Percentiles rank a stretch among this genome's conserved stretches.
phyloP scores from a whole-genome alignment of 208 protist genomes.

The Wallacemonas sp. region DNA sequence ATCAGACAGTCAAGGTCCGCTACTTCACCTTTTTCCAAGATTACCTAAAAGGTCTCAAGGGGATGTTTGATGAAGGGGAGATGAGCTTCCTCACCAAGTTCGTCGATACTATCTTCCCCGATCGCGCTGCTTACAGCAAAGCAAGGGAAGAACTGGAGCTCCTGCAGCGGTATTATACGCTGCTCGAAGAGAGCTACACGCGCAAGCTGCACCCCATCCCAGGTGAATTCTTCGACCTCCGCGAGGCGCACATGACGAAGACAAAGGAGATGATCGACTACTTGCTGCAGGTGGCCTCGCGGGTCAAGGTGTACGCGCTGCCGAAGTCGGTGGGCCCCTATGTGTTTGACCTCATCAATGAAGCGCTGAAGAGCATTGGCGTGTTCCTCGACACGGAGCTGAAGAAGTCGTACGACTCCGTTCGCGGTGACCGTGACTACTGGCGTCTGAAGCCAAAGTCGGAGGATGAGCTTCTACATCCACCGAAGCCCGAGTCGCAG shows the following conservation, averaged over 20 bases:
- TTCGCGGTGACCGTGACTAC: constrained; percentile 63
- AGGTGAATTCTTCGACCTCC: constrained; percentile 71
- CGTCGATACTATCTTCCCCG: constrained; percentile 57
- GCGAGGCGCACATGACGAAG: constrained; percentile 84
- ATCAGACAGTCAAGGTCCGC: constrained; percentile 53
- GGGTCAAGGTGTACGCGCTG: constrained; percentile 54
- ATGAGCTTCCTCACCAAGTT: constrained; percentile 65
- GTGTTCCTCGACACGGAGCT: constrained; percentile 68
- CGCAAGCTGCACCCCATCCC: constrained; percentile 66
- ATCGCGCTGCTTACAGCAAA: constrained; percentile 40
- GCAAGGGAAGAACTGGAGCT: constrained; percentile 54
- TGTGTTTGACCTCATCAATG: constrained; percentile 53
- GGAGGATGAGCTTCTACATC: constrained; percentile 65
- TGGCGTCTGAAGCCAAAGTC: constrained; percentile 68
- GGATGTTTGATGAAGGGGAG: constrained; percentile 47
- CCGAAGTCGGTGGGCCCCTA: constrained; percentile 45
- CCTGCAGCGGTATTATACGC: constrained; percentile 58
- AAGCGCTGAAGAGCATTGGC: constrained; percentile 43
- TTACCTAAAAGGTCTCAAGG: constrained; percentile 56
- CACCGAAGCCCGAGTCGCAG: constrained; percentile 63
- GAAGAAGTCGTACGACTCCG: constrained; percentile 58
- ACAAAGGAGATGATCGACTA: constrained; percentile 66
- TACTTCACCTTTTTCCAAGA: constrained; percentile 72
- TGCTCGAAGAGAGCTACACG: constrained; percentile 82
- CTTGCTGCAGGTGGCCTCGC: constrained; percentile 53